Conservation (phyloP, 331 rosid genomes). For the Acacia concinna region DNA sequence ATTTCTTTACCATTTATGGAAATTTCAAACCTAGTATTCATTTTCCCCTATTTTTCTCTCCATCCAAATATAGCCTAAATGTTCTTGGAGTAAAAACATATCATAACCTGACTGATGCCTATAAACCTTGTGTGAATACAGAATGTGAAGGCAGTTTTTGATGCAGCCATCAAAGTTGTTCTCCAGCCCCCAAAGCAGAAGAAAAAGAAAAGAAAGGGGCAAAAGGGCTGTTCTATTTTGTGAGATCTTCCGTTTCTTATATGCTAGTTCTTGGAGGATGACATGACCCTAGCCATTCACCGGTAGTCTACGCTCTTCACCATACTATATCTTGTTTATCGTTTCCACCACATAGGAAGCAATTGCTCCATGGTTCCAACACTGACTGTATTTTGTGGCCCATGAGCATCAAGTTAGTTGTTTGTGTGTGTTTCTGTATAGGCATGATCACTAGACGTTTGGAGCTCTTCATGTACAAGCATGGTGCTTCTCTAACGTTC, state of each 20-base stretch:
- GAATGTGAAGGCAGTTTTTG: constrained; percentile 98
- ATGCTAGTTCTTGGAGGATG: constrained; percentile 36
- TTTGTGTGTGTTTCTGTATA: constrained; percentile 51
- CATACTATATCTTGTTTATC: constrained; percentile 32
- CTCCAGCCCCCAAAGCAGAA: constrained; percentile 93
- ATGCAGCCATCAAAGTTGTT: constrained; percentile 91
- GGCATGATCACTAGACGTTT: constrained; percentile 42
- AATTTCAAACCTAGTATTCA: too few relatives aligned
- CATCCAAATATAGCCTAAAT: too few relatives aligned
- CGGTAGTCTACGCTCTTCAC: constrained; percentile 37
- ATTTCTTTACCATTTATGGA: too few relatives aligned
- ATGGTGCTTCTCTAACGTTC: constrained; percentile 43
- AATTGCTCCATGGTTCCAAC: constrained; percentile 32
- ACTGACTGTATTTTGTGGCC: constrained; percentile 47
- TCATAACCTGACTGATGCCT: constrained; percentile 8
- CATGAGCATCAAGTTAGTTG: constrained; percentile 42
- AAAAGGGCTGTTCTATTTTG: constrained; percentile 76
- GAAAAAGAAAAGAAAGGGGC: constrained; percentile 77
- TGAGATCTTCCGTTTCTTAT: constrained; percentile 41
- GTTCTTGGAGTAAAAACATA: background rate
- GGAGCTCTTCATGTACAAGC: constrained; percentile 27
- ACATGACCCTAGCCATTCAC: constrained; percentile 51
- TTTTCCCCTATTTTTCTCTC: too few relatives aligned
- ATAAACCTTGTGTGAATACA: constrained; percentile 38
- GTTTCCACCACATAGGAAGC: constrained; percentile 47